A percentile compares a stretch with the other conserved stretches of the same genome.
Conservation (phyloP, 371 early-diverging fungal species). For the Coemansia sp. region DNA sequence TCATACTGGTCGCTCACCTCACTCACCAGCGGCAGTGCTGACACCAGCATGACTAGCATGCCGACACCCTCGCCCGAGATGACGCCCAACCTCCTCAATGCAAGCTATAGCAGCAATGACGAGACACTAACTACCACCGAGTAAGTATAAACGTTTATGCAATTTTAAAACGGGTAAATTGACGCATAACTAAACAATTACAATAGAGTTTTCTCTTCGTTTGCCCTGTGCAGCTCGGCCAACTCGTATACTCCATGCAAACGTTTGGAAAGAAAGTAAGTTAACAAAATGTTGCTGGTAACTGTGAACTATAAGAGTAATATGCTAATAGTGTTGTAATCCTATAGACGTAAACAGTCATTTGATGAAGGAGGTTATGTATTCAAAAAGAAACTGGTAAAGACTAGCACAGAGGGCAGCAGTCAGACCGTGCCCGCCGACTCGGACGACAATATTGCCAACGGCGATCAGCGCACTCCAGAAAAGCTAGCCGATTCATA, state of each 20-base stretch:
- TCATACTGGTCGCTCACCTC: conserved; percentile 23
- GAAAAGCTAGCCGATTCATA: conserved; percentile 16
- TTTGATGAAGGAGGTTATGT: not conserved
- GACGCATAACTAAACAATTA: not conserved
- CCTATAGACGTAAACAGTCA: not conserved
- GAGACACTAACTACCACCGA: not conserved
- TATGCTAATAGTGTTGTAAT: too few relatives aligned
- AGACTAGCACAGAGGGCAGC: not conserved
- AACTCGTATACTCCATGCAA: not conserved
- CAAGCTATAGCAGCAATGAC: not conserved
- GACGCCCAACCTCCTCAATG: not conserved
- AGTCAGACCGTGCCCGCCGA: not conserved
- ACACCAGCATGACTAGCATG: conserved; percentile 12
- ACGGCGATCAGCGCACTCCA: conserved; percentile 12
- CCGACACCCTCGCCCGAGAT: conserved; percentile 11
- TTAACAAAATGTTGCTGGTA: not conserved
- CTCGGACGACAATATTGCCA: not conserved
- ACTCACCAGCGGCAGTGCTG: conserved; percentile 17
- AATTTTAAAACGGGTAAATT: not conserved
- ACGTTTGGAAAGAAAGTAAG: not conserved
- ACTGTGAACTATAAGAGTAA: too few relatives aligned
- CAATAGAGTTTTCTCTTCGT: not conserved
- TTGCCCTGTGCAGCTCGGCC: not conserved
- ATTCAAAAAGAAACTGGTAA: not conserved
- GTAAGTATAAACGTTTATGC: not conserved